Evolutionary conservation across 108 stramenopile genomes (phyloP), one percentile per base, ranked within the genome.

Genomic region (Skeletonema costatum): DNA sequence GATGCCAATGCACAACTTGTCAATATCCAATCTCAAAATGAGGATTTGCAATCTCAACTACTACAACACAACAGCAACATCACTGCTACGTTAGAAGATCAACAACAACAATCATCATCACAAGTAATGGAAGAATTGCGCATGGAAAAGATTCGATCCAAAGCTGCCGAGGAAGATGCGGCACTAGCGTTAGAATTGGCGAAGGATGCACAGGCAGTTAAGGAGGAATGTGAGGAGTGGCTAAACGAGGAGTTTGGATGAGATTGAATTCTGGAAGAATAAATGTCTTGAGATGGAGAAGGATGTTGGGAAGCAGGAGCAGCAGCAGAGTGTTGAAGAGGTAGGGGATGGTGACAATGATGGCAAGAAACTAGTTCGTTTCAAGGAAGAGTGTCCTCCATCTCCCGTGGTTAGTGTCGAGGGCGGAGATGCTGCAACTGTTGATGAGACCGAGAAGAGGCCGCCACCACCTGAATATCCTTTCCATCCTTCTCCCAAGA

Each of bases 131-230:
- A 71, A 33, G 90, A 92, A 36, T 68, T 89, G 0, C 44, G 77
- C 17, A 32, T 16, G 39, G 64, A 83, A 13, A 42, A 70, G n/a
- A 29, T 51, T 25, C 80, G 86, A 50, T 81, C 89, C 3, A 74
- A 87, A 67, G 94, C 90, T 11, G 94, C 94, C 56, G 94, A 95
- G 79, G 94, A 95, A 78, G 94, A 95, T 78, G 94, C 94, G 7
- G 71, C 84, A 29, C 14, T 84, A 46, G 94, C 94, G 10, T 70
- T 95, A 41, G 92, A 95, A 32, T 74, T 92, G 74, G 94, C 94
- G 32, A 95, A 91, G 75, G 87, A 86, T 30, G 88, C 82, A 64
- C 59, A 85, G 13, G 85, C 82, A 25, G 77, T 74, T 35, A 85
- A 86, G 75, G 89, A 92, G 42, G 82, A 91, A 70, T 63, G 84